These are phyloP conservation scores for Lodderomyces margitis DNA, from an alignment of 1,139 yeast genomes.

Conservation along the genomic window DNA sequence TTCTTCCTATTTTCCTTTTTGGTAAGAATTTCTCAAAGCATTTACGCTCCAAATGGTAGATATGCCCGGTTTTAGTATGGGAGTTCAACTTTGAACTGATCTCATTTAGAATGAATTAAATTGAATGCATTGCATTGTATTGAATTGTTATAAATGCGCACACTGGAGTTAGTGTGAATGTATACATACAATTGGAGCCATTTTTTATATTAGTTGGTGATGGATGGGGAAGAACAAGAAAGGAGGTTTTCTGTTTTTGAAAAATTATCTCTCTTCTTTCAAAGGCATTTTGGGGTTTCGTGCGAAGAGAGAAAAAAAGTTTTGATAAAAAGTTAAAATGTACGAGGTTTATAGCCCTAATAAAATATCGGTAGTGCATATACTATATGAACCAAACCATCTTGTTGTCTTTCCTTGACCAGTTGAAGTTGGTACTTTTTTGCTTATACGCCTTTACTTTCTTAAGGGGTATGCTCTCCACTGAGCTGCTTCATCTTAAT, in stretches of 20 bases:
- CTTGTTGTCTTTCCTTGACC: no score
- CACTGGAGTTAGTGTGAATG: neutral
- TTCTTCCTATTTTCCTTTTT: no score
- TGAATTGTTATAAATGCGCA: neutral
- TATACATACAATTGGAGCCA: conserved; percentile 90
- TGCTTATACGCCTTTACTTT: no score
- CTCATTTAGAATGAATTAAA: no score
- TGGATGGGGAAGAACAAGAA: neutral
- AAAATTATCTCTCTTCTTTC: neutral
- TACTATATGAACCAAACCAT: no score
- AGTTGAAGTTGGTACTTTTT: no score
- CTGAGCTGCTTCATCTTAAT: no score
- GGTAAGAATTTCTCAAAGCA: neutral
- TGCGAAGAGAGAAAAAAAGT: neutral
- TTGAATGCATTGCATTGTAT: no score
- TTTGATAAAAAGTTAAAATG: neutral
- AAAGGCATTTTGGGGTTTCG: neutral
- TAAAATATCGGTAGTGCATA: no score
- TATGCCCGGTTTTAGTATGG: neutral
- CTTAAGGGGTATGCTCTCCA: no score
- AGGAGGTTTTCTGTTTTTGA: neutral
- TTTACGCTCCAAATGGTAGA: neutral
- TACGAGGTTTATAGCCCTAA: neutral
- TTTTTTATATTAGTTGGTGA: conserved; percentile 29
- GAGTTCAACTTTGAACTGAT: neutral